Evolutionary conservation across 2,329 filamentous ascomycete species (phyloP), one percentile per base, ranked within the genome.

Genomic region (Nigrospora sphaerica): DNA sequence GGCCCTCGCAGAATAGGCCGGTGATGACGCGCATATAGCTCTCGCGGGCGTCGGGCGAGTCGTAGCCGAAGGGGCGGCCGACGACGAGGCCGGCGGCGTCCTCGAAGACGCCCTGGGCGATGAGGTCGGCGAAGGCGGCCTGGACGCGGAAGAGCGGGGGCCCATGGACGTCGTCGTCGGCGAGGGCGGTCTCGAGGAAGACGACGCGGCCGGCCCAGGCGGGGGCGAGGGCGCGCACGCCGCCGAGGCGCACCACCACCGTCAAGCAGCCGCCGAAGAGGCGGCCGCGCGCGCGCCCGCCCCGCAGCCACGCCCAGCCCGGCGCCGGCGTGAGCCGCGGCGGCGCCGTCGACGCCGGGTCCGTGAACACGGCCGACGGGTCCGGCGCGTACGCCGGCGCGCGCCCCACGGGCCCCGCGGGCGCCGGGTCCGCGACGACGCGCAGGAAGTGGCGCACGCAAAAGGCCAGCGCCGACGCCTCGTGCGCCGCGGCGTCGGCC

Each of bases 221-320:
- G 0, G 66, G 63, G 3, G 54, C 54, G 32, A 71, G 57, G 1
- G 52, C 50, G 1, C 48, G 56, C 12, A 71, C 54, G 1, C 62
- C 68, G 2, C 55, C 51, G 9, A 71, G 46, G 1, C 69, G 66
- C 6, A 59, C 62, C 39, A 69, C 60, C n/a, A 69, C 64, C 0
- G 65, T 65, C 14, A 72, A 55, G 33, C 67, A 71, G 2, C 65
- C 69, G 17, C 69, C 69, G 36, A 72, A 71, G 57, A 59, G 69
- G 33, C 66, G 68, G 2, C 75, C 77, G 9, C 71, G 49, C 1
- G 59, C 60, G 39, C 54, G 59, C 0, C 66, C 67, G 0, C 32
- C 44, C 3, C 67, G 58, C 13, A 72, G 46, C 69, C 69, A 71
- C 12, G 34, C 54, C 67, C 68, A 70, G 0, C 49, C 49, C 2